Evolutionary conservation across 2,329 filamentous ascomycete genomes (phyloP).

Genomic region (Epichloe gansuensis): DNA sequence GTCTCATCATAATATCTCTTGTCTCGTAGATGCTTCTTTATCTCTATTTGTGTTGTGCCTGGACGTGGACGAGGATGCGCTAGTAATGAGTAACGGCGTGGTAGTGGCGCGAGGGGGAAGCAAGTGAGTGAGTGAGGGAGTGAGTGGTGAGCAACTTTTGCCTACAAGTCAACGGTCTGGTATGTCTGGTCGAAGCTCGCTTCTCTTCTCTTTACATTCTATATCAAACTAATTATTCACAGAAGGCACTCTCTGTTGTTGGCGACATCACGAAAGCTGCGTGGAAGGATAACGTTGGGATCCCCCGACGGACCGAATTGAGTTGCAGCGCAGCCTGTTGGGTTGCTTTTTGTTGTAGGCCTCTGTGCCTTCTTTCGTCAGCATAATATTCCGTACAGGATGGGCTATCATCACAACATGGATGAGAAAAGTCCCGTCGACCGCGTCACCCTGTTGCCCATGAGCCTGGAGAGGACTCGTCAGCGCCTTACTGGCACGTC

Average conservation of each 20-base stretch:
- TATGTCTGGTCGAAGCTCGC: background rate
- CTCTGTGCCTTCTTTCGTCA: background rate
- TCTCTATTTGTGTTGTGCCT: too few species aligned
- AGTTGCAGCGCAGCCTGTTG: too few species aligned
- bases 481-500: constrained; percentile 16
- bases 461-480: constrained; percentile 6
- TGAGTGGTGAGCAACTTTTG: background rate
- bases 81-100: background rate
- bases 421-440: background rate
- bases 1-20: background rate
- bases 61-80: background rate
- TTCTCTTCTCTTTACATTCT: background rate
- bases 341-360: too few species aligned
- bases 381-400: background rate
- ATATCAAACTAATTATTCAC: background rate
- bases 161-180: background rate
- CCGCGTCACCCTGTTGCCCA: background rate
- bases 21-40: background rate
- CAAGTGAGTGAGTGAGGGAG: too few species aligned
- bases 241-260: background rate
- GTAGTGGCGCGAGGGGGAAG: background rate
- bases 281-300: background rate
- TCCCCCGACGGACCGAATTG: too few species aligned
- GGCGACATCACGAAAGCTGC: background rate
- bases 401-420: background rate